phyloP scores from a whole-genome alignment of 1,284 basidiomycete genomes.

The Coniophora puteana region DNA sequence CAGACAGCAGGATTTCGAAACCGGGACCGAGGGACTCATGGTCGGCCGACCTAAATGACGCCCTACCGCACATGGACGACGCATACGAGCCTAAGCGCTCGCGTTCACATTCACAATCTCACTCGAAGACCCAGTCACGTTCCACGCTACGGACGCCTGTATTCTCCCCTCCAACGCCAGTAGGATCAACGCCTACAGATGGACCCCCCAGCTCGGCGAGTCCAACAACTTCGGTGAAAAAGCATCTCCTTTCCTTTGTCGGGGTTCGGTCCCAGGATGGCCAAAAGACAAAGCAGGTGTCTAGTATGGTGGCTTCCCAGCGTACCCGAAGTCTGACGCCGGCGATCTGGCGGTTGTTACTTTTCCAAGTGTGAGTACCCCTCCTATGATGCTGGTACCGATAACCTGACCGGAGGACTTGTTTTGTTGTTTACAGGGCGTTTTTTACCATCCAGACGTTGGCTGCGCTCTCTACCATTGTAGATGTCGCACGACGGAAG shows the following conservation, averaged over 20 bases:
- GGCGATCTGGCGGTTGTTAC: conserved; percentile 27
- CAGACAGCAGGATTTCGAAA: too few species aligned
- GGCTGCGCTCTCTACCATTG: conserved; percentile 25
- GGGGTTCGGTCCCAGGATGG: too few species aligned
- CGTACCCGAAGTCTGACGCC: conserved; percentile 17
- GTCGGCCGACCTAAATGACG: too few species aligned
- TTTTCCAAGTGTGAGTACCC: conserved; percentile 23
- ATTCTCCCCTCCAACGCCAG: not conserved
- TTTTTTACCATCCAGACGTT: conserved; percentile 23
- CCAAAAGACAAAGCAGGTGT: too few species aligned
- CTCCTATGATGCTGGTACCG: not conserved
- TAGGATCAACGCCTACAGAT: conserved; percentile 3
- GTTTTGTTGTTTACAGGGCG: conserved; percentile 8
- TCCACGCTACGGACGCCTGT: not conserved
- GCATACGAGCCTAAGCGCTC: not conserved
- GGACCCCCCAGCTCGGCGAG: too few species aligned
- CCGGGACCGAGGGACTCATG: too few species aligned
- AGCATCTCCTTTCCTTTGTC: too few species aligned
- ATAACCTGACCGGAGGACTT: not conserved
- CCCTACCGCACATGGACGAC: too few species aligned
- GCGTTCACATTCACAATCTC: not conserved
- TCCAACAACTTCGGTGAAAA: too few species aligned
- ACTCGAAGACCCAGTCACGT: not conserved
- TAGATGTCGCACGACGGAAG: conserved; percentile 18
- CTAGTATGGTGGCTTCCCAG: conserved; percentile 1